These are phyloP conservation scores for Russula ochroleuca DNA, from an alignment of 768 basidiomycete genomes.

Conservation along the genomic window DNA sequence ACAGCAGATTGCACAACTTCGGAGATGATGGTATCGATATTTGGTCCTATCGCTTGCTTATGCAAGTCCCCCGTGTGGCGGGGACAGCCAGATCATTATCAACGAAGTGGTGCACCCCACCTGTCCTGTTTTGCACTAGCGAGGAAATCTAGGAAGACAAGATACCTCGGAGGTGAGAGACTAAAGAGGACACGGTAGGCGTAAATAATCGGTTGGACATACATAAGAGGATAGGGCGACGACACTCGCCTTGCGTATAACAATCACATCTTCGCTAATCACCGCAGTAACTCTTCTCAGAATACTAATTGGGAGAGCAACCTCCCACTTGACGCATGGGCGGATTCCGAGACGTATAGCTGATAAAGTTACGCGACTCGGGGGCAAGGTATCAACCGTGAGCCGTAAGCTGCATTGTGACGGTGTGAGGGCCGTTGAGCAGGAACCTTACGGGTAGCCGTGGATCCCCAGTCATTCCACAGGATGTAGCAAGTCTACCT, in stretches of 20 bases:
- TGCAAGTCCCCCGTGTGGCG: background rate
- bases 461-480: conserved; percentile 13
- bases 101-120: background rate
- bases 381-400: conserved; percentile 1
- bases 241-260: conserved; percentile 14
- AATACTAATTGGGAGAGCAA: background rate
- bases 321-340: background rate
- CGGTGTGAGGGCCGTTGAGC: background rate
- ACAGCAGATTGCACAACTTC: background rate
- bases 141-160: conserved; percentile 7
- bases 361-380: background rate
- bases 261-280: conserved; percentile 19
- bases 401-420: background rate
- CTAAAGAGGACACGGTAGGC: background rate
- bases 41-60: background rate
- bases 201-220: background rate
- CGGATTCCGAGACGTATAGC: background rate
- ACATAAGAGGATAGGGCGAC: background rate
- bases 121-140: background rate
- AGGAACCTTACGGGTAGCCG: background rate
- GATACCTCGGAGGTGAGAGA: background rate
- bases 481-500: conserved; percentile 1
- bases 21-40: background rate
- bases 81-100: background rate
- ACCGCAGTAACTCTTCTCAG: background rate